Evolutionary conservation across 768 basidiomycete species (phyloP).

Genomic region (Clathrus columnatus): DNA sequence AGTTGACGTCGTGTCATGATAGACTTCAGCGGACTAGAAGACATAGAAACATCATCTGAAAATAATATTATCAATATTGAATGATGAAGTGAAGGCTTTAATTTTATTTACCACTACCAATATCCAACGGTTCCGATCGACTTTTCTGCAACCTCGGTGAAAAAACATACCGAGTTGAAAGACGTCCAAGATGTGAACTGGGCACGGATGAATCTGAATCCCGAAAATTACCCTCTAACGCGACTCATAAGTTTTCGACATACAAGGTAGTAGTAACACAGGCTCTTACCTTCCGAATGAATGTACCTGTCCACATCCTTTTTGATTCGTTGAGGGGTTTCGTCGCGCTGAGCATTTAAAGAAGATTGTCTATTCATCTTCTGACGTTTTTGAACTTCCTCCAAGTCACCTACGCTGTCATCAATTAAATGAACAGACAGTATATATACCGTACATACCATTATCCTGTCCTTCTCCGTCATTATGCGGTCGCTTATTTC

Average conservation of each 20-base stretch:
- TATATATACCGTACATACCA: no score
- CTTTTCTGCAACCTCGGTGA: background rate
- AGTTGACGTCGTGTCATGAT: constrained; percentile 2
- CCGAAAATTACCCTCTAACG: background rate
- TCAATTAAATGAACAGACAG: no score
- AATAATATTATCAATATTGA: background rate
- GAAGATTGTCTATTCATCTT: no score
- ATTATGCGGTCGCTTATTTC: background rate
- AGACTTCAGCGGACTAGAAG: constrained; percentile 8
- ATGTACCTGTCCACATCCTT: no score
- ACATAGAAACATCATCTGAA: constrained; percentile 6
- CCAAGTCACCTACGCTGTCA: no score
- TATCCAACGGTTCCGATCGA: constrained; percentile 3
- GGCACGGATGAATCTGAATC: background rate
- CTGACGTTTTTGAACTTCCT: no score
- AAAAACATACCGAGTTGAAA: constrained; percentile 1
- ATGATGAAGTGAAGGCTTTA: background rate
- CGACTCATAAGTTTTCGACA: background rate
- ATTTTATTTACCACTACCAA: background rate
- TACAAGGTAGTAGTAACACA: no score
- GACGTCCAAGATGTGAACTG: background rate
- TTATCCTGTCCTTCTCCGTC: no score
- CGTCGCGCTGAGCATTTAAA: no score
- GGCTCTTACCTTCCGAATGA: no score
- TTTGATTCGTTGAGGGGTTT: no score